Evolutionary conservation across 805 yeast genomes (phyloP), one percentile per base, ranked within the genome.

Genomic region (Saccharomycopsis sp.): DNA sequence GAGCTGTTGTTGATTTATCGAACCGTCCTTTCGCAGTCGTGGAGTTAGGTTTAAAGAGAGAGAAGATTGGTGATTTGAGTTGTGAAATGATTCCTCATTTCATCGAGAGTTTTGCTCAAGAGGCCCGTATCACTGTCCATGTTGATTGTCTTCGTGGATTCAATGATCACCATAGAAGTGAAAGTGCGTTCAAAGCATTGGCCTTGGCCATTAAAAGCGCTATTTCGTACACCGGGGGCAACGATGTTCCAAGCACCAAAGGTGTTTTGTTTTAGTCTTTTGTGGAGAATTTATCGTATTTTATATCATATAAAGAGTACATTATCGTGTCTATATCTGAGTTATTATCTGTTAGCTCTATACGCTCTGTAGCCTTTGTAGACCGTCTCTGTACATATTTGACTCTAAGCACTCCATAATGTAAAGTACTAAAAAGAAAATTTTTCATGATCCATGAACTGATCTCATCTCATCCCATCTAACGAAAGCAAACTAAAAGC

Each of bases 61-160:
- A 94, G 70, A 91, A 86, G 70, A 84, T 94, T 65, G 99, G 99
- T 56, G 96, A 89, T 67, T 78, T 94, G 56, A 83, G 91, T 42
- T 83, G 94, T 67, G 99, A 94, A 74, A 94, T 94, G 99, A 87
- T 94, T 63, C 97, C 97, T n/a, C 99, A 94, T 71, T 92, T 94
- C 53, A 70, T 94, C 62, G 96, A 91, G 72, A 86, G 96, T 66
- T 94, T 94, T 76, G 97, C 98, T 2, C 89, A 87, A 67, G 89
- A 88, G 47, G 97, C 97, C 0, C 86, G 87, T 61, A 80, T 94
- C 57, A 94, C 99, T 1, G 68, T 94, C 68, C 99, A 94, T 68
- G 97, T 94, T 41, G 99, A 94, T 73, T 89, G 97, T 71, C 69
- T 94, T 59, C 79, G 97, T 64, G 99, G 99, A 0, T 82, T 82